A percentile compares a stretch with the other conserved stretches of the same genome.
These are phyloP conservation scores for Daldinia sp. DNA, from an alignment of 2,329 filamentous ascomycete species.

Conservation along the genomic window DNA sequence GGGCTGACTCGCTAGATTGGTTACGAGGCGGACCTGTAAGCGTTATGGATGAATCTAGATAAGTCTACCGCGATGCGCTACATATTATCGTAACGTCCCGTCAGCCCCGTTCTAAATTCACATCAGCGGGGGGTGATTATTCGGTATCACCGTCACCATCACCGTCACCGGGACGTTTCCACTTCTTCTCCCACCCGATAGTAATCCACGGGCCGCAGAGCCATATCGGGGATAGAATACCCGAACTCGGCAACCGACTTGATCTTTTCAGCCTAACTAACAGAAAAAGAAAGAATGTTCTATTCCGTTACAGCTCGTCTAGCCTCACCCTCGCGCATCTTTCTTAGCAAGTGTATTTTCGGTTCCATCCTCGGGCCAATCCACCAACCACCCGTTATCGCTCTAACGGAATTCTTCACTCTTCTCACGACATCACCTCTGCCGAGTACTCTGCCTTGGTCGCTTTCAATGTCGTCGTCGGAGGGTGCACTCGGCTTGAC, in stretches of 20 bases:
- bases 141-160: slow-evolving; percentile 29
- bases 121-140: slow-evolving; percentile 16
- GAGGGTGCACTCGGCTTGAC: slow-evolving; percentile 58
- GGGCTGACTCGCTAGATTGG: slow-evolving; percentile 30
- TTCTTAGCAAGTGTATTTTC: slow-evolving; percentile 63
- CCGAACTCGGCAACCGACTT: slow-evolving; percentile 30
- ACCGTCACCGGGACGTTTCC: slow-evolving; percentile 11
- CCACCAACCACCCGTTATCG: slow-evolving; percentile 72
- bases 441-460: slow-evolving; percentile 57
- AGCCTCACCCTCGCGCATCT: slow-evolving; percentile 48
- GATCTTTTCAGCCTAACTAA: slow-evolving; percentile 33
- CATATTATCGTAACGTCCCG: slow-evolving; percentile 40
- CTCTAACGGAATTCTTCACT: slow-evolving; percentile 58
- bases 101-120: slow-evolving; percentile 33
- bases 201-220: slow-evolving; percentile 31
- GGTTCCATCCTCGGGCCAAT: slow-evolving; percentile 71
- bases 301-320: slow-evolving; percentile 48
- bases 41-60: slow-evolving; percentile 26
- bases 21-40: slow-evolving; percentile 23
- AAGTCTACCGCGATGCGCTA: slow-evolving; percentile 18
- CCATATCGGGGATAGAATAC: slow-evolving; percentile 34
- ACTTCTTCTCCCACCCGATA: slow-evolving; percentile 15
- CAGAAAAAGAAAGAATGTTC: slow-evolving; percentile 18
- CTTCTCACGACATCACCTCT: slow-evolving; percentile 57
- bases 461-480: slow-evolving; percentile 44